Percentiles rank a stretch among this genome's conserved stretches.
These are phyloP conservation scores for Neurospora sp. DNA, from an alignment of 495 filamentous ascomycete species.

Conservation along the genomic window DNA sequence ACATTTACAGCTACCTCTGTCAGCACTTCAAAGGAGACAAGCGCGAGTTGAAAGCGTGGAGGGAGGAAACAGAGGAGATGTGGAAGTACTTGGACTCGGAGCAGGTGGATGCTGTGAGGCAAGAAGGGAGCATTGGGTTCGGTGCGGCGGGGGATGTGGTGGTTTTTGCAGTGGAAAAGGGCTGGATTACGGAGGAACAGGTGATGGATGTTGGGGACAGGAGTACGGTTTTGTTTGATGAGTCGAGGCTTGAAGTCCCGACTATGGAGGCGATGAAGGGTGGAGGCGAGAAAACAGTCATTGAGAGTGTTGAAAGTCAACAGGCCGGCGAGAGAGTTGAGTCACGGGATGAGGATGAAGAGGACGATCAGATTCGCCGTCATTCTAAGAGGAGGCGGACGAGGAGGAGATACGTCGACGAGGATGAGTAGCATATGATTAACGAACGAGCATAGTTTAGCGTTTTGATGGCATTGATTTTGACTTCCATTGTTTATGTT, in stretches of 20 bases:
- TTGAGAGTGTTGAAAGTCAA: background rate
- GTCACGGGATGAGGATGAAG: background rate
- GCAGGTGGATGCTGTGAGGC: background rate
- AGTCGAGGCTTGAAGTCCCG: background rate
- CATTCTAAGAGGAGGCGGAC: background rate
- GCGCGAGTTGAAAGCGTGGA: slow-evolving; percentile 26
- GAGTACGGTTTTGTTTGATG: background rate
- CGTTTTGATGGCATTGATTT: background rate
- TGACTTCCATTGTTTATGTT: background rate
- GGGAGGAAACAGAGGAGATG: slow-evolving; percentile 30
- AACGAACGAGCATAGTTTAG: background rate
- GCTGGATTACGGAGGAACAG: slow-evolving; percentile 37
- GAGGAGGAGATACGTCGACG: background rate
- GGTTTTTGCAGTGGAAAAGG: slow-evolving; percentile 32
- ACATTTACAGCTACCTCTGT: slow-evolving; percentile 36
- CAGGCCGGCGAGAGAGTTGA: background rate
- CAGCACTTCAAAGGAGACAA: slow-evolving; percentile 24
- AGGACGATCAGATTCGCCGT: background rate
- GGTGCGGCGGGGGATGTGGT: slow-evolving; percentile 30
- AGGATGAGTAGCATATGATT: background rate
- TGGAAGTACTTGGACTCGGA: slow-evolving; percentile 14
- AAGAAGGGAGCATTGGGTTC: background rate
- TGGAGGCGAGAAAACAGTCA: background rate
- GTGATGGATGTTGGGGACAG: slow-evolving; percentile 20
- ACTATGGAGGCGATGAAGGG: background rate